These are phyloP conservation scores for Psilocybe cyanescens DNA, from an alignment of 768 basidiomycete genomes.

Conservation along the genomic window DNA sequence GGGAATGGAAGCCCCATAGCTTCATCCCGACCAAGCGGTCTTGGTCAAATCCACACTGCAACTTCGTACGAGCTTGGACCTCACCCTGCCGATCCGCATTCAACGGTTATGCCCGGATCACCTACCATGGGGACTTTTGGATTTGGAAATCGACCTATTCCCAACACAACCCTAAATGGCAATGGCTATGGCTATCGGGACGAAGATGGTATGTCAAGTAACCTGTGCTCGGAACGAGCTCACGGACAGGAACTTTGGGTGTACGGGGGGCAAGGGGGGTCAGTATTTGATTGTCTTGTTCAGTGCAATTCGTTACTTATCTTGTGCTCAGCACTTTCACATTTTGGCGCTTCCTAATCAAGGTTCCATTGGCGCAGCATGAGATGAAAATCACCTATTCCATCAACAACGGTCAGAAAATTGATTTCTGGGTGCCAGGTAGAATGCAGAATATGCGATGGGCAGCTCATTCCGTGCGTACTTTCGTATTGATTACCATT, in stretches of 20 bases:
- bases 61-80: slow-evolving; percentile 63
- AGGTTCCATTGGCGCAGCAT: slow-evolving; percentile 68
- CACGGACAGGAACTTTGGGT: slow-evolving; percentile 77
- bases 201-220: slow-evolving; percentile 11
- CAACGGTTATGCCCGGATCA: slow-evolving; percentile 41
- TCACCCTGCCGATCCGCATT: slow-evolving; percentile 77
- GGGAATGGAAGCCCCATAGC: background rate
- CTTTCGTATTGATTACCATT: background rate
- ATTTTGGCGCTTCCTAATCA: slow-evolving; percentile 93
- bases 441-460: slow-evolving; percentile 84
- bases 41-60: slow-evolving; percentile 17
- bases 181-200: slow-evolving; percentile 15
- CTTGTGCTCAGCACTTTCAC: slow-evolving; percentile 67
- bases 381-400: slow-evolving; percentile 84
- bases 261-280: slow-evolving; percentile 61
- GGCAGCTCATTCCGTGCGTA: slow-evolving; percentile 82
- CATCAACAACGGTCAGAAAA: slow-evolving; percentile 77
- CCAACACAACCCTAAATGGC: slow-evolving; percentile 18
- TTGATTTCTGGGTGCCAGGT: slow-evolving; percentile 86
- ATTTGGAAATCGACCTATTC: slow-evolving; percentile 9
- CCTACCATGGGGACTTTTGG: slow-evolving; percentile 13
- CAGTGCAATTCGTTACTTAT: background rate
- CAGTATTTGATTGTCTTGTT: slow-evolving; percentile 22
- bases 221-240: slow-evolving; percentile 44
- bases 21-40: slow-evolving; percentile 14